Base-by-base conservation (phyloP, 306 rosid species). In the Castanea crenata region DNA sequence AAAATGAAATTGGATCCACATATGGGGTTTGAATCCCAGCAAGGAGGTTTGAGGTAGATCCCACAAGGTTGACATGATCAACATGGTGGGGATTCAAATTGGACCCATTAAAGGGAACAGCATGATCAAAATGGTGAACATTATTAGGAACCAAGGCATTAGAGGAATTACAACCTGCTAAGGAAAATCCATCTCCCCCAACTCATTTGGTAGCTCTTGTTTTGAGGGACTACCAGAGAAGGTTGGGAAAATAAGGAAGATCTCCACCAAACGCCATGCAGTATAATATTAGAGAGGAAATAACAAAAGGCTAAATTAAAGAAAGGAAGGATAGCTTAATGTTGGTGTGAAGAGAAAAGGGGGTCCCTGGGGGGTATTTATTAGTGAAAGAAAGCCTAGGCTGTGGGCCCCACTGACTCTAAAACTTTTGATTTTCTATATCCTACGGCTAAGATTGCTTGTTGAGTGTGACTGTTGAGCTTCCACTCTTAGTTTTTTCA, bases 221-320 rank as follows among this genome's bases (percentile, higher is more conserved):
- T 80, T 84, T 18, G 38, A 41, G 35, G 83, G 81, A 27, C 76
- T 85, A 80, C 61, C 81, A 0, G 61, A 69, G 70, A 74, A 77
- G 64, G 73, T 29, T 46, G 35, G 84, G 79, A 73, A 70, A 76
- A 23, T 23, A 78, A 55, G 86, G 71, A 11, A 58, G 72, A 18
- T 71, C 70, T 5, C 52, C 76, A 58, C 79, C 67, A 10, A 85
- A 80, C n/a, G 84, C 90, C 91, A 91, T 91, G 85, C 75, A 78
- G 49, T 38, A 7, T 38, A 38, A 38, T 4, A 25, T 25, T 25
- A 15, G 44, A 61, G 63, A 19, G 69, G 25, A 51, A 14, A 38
- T 7, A 38, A 38, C 46, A 38, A 20, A 63, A 80, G 25, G 76
- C 78, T 76, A 61, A 25, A 25, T 1, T 1, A 25, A 74, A 73